These are phyloP conservation scores for Albugo candida DNA, from an alignment of 352 stramenopile genomes.

Conservation along the genomic window DNA sequence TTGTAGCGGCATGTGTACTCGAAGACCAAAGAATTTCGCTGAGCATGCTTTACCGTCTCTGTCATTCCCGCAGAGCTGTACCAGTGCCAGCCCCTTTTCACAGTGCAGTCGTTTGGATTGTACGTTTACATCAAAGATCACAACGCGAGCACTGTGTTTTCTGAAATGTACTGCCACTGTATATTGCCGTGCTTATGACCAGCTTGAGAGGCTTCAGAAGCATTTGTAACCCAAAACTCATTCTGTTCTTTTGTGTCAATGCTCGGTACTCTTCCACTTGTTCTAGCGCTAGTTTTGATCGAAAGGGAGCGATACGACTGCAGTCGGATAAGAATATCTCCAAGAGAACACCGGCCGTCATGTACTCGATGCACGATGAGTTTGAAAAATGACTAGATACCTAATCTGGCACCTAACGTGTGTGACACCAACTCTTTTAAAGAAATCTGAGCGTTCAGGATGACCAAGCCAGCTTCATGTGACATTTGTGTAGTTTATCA, in stretches of 20 bases:
- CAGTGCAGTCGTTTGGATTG: too few species aligned
- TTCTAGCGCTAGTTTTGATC: slow-evolving; percentile 69
- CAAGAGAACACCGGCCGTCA: slow-evolving; percentile 98
- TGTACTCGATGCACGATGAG: slow-evolving; percentile 93
- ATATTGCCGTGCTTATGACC: slow-evolving; percentile 89
- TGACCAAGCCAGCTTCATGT: slow-evolving; percentile 85
- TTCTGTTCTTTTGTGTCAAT: slow-evolving; percentile 10
- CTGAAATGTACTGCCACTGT: slow-evolving; percentile 96
- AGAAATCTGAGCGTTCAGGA: slow-evolving; percentile 23
- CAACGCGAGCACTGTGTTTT: too few species aligned
- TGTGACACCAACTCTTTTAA: slow-evolving; percentile 86
- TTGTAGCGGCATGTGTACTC: too few species aligned
- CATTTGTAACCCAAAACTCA: slow-evolving; percentile 10
- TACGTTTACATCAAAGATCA: too few species aligned
- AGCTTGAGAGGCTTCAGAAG: slow-evolving; percentile 65
- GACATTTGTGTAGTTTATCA: slow-evolving; percentile 97
- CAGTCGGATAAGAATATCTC: slow-evolving; percentile 94
- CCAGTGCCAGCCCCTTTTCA: too few species aligned
- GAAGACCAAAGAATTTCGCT: too few species aligned
- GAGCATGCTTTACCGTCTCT: too few species aligned
- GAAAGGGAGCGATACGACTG: slow-evolving; percentile 84
- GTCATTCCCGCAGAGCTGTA: too few species aligned
- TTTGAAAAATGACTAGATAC: slow-evolving; percentile 84
- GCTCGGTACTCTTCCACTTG: slow-evolving; percentile 19
- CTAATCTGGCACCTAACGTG: slow-evolving; percentile 98